Conservation (phyloP, 306 rosid genomes). For the Lathyrus tuberosus region DNA sequence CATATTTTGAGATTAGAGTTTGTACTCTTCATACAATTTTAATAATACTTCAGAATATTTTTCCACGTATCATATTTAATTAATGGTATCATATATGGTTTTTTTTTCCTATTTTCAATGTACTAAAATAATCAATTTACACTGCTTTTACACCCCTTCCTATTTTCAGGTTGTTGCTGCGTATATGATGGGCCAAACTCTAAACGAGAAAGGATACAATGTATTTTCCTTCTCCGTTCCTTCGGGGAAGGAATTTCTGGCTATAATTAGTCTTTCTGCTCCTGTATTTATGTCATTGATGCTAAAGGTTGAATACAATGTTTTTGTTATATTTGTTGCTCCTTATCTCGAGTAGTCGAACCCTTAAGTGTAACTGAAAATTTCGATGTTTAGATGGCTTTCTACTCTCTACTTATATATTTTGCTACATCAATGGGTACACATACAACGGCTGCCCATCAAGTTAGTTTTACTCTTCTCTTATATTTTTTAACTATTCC, state of each 20-base stretch:
- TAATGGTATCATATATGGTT: not conserved
- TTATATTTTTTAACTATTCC: slow-evolving; percentile 20
- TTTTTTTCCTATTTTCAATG: slow-evolving; percentile 12
- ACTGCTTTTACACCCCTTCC: slow-evolving; percentile 12
- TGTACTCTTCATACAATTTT: not conserved
- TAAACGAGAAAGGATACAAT: slow-evolving; percentile 65
- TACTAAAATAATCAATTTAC: not conserved
- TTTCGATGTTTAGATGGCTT: slow-evolving; percentile 46
- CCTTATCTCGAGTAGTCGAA: slow-evolving; percentile 10
- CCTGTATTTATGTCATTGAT: slow-evolving; percentile 72
- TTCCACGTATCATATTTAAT: slow-evolving; percentile 25
- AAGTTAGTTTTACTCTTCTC: slow-evolving; percentile 36
- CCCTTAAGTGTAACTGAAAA: slow-evolving; percentile 27
- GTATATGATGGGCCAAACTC: slow-evolving; percentile 64
- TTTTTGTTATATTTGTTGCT: slow-evolving; percentile 12
- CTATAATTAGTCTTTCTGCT: slow-evolving; percentile 61
- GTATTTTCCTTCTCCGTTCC: slow-evolving; percentile 65
- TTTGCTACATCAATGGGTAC: slow-evolving; percentile 50
- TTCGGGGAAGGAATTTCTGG: slow-evolving; percentile 52
- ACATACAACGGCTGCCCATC: slow-evolving; percentile 48
- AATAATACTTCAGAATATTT: not conserved
- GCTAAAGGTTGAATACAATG: slow-evolving; percentile 58
- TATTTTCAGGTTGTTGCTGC: slow-evolving; percentile 65
- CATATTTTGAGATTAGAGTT: not conserved
- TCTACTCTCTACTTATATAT: slow-evolving; percentile 52